Percentiles rank a stretch among this genome's conserved stretches.
phyloP scores from a whole-genome alignment of 2,329 filamentous ascomycete genomes.

The Scolecobasidium constrictum region DNA sequence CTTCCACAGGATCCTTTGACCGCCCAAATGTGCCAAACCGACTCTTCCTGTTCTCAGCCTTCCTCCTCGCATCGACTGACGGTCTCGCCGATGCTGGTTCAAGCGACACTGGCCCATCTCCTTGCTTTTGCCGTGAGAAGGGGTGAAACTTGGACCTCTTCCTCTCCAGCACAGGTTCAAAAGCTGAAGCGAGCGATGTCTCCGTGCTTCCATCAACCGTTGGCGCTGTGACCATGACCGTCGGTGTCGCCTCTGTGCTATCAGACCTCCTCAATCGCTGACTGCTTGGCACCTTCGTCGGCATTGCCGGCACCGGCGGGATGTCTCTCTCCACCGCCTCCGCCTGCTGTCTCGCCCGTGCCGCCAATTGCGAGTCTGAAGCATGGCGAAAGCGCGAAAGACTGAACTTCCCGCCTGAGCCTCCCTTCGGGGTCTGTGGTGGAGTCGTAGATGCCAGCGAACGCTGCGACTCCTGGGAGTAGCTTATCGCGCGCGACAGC shows the following conservation, averaged over 20 bases:
- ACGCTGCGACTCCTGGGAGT: slow-evolving; percentile 14
- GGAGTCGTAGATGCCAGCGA: slow-evolving; percentile 20
- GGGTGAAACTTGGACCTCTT: slow-evolving; percentile 29
- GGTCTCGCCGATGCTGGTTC: slow-evolving; percentile 9
- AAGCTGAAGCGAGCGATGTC: background rate
- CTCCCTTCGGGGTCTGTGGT: slow-evolving; percentile 27
- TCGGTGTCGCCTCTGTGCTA: slow-evolving; percentile 32
- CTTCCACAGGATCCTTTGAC: slow-evolving; percentile 6
- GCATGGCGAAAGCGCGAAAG: slow-evolving; percentile 82
- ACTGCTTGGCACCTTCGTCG: slow-evolving; percentile 21
- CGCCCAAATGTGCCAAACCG: slow-evolving; percentile 7
- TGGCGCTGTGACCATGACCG: slow-evolving; percentile 86
- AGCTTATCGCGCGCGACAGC: slow-evolving; percentile 15
- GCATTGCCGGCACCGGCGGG: slow-evolving; percentile 31
- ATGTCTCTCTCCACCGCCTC: slow-evolving; percentile 37
- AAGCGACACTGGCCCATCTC: slow-evolving; percentile 9
- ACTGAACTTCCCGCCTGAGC: slow-evolving; percentile 39
- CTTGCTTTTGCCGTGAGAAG: slow-evolving; percentile 17
- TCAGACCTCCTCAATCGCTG: slow-evolving; percentile 15
- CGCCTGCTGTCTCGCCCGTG: slow-evolving; percentile 59
- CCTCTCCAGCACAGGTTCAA: slow-evolving; percentile 11
- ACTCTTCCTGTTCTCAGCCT: slow-evolving; percentile 7
- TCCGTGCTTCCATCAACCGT: slow-evolving; percentile 40
- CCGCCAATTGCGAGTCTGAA: slow-evolving; percentile 79
- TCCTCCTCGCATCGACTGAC: slow-evolving; percentile 1